These are phyloP conservation scores for Fusarium tjaetaba DNA, from an alignment of 2,329 filamentous ascomycete genomes.

Conservation along the genomic window DNA sequence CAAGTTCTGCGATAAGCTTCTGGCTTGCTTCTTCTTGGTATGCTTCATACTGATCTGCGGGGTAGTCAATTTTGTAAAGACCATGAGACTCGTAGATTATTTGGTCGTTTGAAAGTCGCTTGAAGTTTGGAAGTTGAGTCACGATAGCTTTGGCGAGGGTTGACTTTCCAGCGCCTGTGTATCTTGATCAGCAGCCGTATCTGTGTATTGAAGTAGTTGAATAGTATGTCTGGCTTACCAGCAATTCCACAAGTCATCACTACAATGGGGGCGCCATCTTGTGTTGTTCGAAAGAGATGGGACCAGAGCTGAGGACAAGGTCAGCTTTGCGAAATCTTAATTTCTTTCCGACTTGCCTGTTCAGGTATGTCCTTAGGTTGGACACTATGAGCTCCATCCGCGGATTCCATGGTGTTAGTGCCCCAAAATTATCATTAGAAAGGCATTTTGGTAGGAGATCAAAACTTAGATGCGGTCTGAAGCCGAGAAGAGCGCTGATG, in stretches of 20 bases:
- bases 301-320: background rate
- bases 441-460: background rate
- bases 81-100: background rate
- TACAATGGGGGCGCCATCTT: background rate
- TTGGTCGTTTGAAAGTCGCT: background rate
- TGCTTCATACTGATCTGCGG: background rate
- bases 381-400: accelerated
- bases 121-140: background rate
- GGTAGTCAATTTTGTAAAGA: background rate
- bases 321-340: background rate
- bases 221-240: background rate
- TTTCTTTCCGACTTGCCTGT: background rate
- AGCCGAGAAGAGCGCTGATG: background rate
- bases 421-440: background rate
- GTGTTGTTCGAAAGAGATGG: background rate
- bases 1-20: background rate
- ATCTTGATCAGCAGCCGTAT: background rate
- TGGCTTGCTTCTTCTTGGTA: background rate
- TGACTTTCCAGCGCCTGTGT: background rate
- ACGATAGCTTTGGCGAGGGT: slow-evolving; percentile 3
- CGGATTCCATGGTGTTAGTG: background rate
- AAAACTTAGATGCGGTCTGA: no score
- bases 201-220: background rate
- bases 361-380: background rate
- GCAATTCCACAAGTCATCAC: background rate